A percentile compares a stretch with the other conserved stretches of the same genome.
These are phyloP conservation scores for Termitomyces sp. DNA, from an alignment of 768 basidiomycete genomes.

Conservation along the genomic window DNA sequence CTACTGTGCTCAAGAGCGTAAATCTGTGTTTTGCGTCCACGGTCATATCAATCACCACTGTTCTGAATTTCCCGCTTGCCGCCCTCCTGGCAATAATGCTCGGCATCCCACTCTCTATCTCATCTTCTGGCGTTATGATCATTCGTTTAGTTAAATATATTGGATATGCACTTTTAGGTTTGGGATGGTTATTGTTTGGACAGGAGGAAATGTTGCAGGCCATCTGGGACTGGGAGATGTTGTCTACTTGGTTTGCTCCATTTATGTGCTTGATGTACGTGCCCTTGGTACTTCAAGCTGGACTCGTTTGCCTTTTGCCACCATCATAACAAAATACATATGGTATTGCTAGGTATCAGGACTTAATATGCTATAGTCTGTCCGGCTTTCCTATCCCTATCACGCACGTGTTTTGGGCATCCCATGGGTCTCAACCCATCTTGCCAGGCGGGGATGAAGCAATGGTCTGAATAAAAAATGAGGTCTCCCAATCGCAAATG, in stretches of 20 bases:
- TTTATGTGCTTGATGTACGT: conserved; percentile 77
- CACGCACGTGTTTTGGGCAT: neutral
- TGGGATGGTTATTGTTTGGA: conserved; percentile 56
- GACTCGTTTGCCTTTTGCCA: conserved; percentile 48
- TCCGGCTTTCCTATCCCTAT: neutral
- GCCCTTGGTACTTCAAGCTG: conserved; percentile 72
- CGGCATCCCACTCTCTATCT: conserved; percentile 58
- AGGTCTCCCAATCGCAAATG: too few species aligned
- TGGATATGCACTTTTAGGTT: conserved; percentile 44
- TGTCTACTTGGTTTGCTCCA: conserved; percentile 82
- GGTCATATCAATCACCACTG: conserved; percentile 77
- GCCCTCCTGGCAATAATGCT: conserved; percentile 63
- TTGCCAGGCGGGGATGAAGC: neutral
- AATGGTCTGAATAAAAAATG: neutral
- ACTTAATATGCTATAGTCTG: neutral
- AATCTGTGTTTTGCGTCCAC: conserved; percentile 84
- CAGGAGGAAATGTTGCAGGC: conserved; percentile 44
- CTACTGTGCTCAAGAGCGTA: conserved; percentile 60
- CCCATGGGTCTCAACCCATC: neutral
- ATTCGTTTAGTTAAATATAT: conserved; percentile 26
- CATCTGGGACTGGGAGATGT: conserved; percentile 74
- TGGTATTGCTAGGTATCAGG: neutral
- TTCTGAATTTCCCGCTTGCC: conserved; percentile 92
- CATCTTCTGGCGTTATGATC: conserved; percentile 24
- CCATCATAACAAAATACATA: conserved; percentile 11